phyloP scores from a whole-genome alignment of 163 green algal genomes.

The Chlamydomonas reinhardtii region DNA sequence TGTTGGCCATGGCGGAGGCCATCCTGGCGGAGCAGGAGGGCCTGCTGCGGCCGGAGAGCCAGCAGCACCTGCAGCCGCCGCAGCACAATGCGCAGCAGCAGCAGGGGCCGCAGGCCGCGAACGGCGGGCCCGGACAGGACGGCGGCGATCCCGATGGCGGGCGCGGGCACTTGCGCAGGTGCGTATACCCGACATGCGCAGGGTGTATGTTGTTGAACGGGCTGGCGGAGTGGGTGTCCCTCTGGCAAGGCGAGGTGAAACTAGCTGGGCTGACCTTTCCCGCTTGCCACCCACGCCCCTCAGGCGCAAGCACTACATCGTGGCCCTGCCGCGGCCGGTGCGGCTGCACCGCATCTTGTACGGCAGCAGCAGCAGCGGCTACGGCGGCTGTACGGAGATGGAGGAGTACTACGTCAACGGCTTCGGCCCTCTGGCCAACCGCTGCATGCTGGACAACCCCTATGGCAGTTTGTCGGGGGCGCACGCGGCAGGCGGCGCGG shows the following conservation, averaged over 20 bases:
- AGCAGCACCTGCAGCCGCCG: no score
- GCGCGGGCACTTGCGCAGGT: neutral
- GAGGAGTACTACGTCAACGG: constrained; percentile 37
- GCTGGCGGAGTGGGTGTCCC: no score
- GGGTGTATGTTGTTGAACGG: no score
- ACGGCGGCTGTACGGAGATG: neutral
- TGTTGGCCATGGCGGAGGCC: constrained; percentile 20
- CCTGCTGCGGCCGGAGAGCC: neutral
- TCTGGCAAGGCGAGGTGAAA: no score
- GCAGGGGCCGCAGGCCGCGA: neutral
- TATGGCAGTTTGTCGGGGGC: constrained; percentile 13
- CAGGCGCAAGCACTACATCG: neutral
- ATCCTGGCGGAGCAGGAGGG: constrained; percentile 35
- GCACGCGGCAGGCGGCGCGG: neutral
- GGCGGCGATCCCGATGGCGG: neutral
- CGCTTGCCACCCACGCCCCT: no score
- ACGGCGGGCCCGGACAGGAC: neutral
- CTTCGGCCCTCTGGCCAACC: constrained; percentile 18
- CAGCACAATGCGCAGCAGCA: neutral
- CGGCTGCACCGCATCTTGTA: neutral
- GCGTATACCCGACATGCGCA: no score
- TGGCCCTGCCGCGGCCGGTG: no score
- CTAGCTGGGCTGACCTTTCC: no score
- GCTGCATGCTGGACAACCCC: constrained; percentile 15
- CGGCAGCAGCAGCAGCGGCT: neutral